Base-by-base conservation (phyloP, 2,329 filamentous ascomycete genomes). In the Ophiocordyceps camponoti-leonardi region DNA sequence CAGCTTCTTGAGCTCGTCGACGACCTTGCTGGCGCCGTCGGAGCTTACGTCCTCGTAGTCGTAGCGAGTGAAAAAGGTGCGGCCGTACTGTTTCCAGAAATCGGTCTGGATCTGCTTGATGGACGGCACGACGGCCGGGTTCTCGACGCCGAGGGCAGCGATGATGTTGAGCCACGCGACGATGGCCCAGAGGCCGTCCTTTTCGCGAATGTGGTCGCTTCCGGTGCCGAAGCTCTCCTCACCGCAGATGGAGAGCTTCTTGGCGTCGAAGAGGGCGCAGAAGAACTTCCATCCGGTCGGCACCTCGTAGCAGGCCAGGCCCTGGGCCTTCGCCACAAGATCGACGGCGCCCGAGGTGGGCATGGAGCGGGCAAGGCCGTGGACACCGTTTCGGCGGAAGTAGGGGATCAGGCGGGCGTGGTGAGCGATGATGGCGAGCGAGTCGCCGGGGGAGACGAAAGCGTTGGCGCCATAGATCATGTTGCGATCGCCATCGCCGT, bases 221-320 rank as follows among this genome's bases (percentile, higher is more conserved):
- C 92, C 92, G 12, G 92, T 98, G 53, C 92, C 92, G 64, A 98
- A 98, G 52, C 84, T 92, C 74, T 98, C 92, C 68, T 98, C 92
- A 48, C 92, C 92, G 61, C 92, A 98, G 62, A 98, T 98, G 58
- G 92, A 94, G 60, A 95, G 82, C 74, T 94, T 94, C 67, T 94
- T 73, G 52, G 86, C 83, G 59, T 95, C 88, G 58, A 95, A 94
- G 48, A 95, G 75, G 56, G 87, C 86, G 61, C 88, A 95, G 79
- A 95, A 95, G 75, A 95, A 95, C 67, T 95, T 95, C 92, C 92
- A 98, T 57, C 92, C 92, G 1, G 92, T 98, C 35, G 92, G 92
- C 1, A 98, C 92, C 67, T 98, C 92, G 68, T 98, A 98, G 67
- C 79, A 83, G 68, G 86, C 71, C 40, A 98, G 75, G 33, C 84